Conservation (phyloP, 78 protist species). For the Dictyostelium capitatum region DNA sequence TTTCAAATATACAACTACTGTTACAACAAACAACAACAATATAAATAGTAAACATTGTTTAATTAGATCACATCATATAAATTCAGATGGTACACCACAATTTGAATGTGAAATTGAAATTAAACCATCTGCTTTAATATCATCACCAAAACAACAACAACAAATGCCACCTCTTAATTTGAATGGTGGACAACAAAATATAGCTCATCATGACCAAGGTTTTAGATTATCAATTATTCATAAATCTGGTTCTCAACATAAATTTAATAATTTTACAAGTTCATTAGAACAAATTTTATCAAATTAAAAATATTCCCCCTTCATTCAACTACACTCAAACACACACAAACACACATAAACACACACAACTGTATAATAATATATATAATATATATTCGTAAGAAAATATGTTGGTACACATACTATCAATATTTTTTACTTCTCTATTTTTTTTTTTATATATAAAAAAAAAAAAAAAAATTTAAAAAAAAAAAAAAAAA, state of each 20-base stretch:
- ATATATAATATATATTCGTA: background rate
- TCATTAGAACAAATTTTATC: constrained; percentile 57
- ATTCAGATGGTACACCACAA: constrained; percentile 34
- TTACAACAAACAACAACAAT: constrained; percentile 13
- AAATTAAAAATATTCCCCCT: background rate
- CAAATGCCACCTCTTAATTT: constrained; percentile 28
- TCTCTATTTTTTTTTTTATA: background rate
- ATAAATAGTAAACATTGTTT: background rate
- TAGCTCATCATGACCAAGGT: background rate
- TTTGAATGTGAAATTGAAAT: constrained; percentile 28
- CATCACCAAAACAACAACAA: background rate
- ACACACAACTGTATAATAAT: background rate
- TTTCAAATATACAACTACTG: constrained; percentile 19
- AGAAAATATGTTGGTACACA: no score
- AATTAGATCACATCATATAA: background rate
- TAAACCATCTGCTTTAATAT: background rate
- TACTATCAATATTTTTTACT: no score
- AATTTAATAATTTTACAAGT: constrained; percentile 31
- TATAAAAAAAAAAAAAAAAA: background rate
- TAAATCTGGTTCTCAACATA: constrained; percentile 54
- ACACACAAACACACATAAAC: background rate
- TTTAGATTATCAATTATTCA: constrained; percentile 25
- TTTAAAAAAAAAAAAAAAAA: background rate
- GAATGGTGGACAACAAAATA: constrained; percentile 10
- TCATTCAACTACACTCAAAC: no score